Conservation (phyloP, 2,329 filamentous ascomycete species). For the Fusarium luffae region DNA sequence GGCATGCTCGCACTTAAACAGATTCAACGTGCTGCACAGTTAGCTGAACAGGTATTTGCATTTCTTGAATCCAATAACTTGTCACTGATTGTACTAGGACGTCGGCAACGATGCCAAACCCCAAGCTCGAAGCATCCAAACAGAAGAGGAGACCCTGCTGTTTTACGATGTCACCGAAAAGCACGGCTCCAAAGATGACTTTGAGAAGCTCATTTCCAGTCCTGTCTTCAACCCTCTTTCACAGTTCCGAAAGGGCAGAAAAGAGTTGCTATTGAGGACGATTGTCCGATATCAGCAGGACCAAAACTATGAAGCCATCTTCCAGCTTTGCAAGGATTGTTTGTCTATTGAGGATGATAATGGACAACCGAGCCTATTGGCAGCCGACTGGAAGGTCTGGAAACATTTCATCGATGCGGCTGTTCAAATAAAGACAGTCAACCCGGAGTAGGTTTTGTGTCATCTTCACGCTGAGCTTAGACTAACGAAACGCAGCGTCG, state of each 20-base stretch:
- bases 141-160: slow-evolving; percentile 63
- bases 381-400: slow-evolving; percentile 59
- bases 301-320: slow-evolving; percentile 57
- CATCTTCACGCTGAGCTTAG: neutral
- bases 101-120: slow-evolving; percentile 36
- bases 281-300: slow-evolving; percentile 53
- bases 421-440: slow-evolving; percentile 45
- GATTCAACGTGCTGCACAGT: slow-evolving; percentile 61
- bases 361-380: slow-evolving; percentile 54
- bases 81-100: slow-evolving; percentile 28
- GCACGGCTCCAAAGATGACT: slow-evolving; percentile 57
- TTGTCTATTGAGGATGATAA: slow-evolving; percentile 54
- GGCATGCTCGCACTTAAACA: slow-evolving; percentile 62
- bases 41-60: slow-evolving; percentile 57
- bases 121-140: slow-evolving; percentile 51
- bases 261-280: slow-evolving; percentile 59
- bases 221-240: slow-evolving; percentile 55
- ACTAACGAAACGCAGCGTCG: slow-evolving; percentile 43
- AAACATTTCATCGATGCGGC: slow-evolving; percentile 55
- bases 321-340: slow-evolving; percentile 57
- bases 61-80: neutral
- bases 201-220: slow-evolving; percentile 53
- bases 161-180: slow-evolving; percentile 60
- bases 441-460: slow-evolving; percentile 48
- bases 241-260: slow-evolving; percentile 60